Percentiles rank a stretch among this genome's conserved stretches.
Conservation (phyloP, 2,329 filamentous ascomycete genomes). For the Epichloe sp. region DNA sequence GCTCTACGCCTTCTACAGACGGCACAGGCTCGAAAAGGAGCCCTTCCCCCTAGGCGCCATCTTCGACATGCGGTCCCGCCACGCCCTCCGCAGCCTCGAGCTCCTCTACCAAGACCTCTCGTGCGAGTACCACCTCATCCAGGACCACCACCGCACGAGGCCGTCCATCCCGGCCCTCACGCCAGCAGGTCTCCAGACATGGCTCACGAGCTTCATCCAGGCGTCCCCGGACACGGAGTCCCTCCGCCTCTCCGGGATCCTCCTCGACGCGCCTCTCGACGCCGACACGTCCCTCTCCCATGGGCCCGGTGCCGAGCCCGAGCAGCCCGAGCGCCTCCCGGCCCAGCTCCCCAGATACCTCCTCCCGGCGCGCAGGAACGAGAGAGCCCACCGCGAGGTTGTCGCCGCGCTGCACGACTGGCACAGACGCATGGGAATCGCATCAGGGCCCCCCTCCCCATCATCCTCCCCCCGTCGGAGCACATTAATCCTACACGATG, state of each 20-base stretch:
- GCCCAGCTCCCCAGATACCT: slow-evolving; percentile 64
- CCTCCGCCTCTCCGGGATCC: slow-evolving; percentile 52
- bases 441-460: not conserved
- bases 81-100: slow-evolving; percentile 15
- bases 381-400: slow-evolving; percentile 44
- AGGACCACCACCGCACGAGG: slow-evolving; percentile 20
- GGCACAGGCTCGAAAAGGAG: slow-evolving; percentile 51
- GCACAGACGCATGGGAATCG: slow-evolving; percentile 10
- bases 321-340: slow-evolving; percentile 61
- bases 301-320: slow-evolving; percentile 43
- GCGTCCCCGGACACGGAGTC: slow-evolving; percentile 68
- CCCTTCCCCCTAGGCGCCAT: slow-evolving; percentile 53
- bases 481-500: slow-evolving; percentile 1
- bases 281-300: slow-evolving; percentile 14
- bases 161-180: slow-evolving; percentile 54
- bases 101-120: slow-evolving; percentile 40
- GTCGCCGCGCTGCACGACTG: slow-evolving; percentile 43
- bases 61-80: slow-evolving; percentile 30
- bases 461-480: not conserved
- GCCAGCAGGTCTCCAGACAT: slow-evolving; percentile 53
- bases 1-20: slow-evolving; percentile 59
- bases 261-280: slow-evolving; percentile 56
- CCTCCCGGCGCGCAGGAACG: slow-evolving; percentile 48
- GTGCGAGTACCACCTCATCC: slow-evolving; percentile 52
- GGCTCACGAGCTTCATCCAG: slow-evolving; percentile 60